These are phyloP conservation scores for Limnomonas spitsbergensis DNA, from an alignment of 139 green algal genomes.

Conservation along the genomic window DNA sequence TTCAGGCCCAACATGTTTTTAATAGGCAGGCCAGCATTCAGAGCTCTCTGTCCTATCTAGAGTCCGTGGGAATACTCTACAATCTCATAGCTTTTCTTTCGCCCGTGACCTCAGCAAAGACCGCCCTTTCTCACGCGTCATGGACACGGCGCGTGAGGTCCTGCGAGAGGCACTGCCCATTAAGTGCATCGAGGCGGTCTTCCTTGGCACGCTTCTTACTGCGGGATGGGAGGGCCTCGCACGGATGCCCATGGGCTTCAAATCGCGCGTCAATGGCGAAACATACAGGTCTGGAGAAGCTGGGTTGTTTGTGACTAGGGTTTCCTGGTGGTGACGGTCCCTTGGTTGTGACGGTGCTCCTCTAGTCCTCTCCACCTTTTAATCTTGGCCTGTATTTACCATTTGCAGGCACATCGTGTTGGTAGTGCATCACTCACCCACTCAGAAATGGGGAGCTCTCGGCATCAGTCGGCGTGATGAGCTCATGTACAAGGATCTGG, in stretches of 20 bases:
- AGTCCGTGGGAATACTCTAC: too few species aligned
- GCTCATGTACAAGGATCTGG: constrained; percentile 56
- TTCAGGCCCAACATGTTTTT: too few species aligned
- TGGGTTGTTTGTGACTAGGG: neutral
- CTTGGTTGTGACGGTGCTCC: neutral
- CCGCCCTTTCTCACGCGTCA: constrained; percentile 45
- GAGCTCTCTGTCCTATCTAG: too few species aligned
- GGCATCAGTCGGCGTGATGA: constrained; percentile 51
- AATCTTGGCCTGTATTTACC: neutral
- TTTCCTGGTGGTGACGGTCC: neutral
- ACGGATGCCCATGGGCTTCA: constrained; percentile 60
- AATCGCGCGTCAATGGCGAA: constrained; percentile 35
- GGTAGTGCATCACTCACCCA: constrained; percentile 36
- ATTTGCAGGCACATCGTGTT: constrained; percentile 54
- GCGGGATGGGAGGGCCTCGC: constrained; percentile 45
- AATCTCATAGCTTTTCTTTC: too few species aligned
- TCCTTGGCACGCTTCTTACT: constrained; percentile 44
- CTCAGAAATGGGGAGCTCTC: constrained; percentile 52
- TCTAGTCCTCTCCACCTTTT: neutral
- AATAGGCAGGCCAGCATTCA: too few species aligned
- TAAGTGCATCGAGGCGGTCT: constrained; percentile 46
- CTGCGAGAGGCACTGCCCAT: constrained; percentile 53
- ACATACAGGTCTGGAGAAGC: constrained; percentile 34
- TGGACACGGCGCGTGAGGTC: constrained; percentile 51
- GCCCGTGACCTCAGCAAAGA: too few species aligned